These are phyloP conservation scores for Whalleya microplaca DNA, from an alignment of 2,329 filamentous ascomycete genomes.

Conservation along the genomic window DNA sequence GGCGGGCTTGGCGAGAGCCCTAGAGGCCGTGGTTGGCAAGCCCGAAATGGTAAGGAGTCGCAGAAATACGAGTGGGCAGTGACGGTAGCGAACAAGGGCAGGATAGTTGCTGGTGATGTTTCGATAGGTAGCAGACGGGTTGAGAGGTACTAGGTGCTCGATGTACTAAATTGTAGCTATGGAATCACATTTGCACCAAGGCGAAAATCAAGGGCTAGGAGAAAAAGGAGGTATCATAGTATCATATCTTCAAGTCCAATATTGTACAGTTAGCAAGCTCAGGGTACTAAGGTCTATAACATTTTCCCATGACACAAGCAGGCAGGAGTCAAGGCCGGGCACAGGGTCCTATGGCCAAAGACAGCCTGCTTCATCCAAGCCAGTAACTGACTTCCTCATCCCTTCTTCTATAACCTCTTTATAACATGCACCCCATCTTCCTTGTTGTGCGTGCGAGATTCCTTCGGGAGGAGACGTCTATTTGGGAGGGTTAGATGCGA, in stretches of 20 bases:
- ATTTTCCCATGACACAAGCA: slow-evolving; percentile 17
- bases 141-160: neutral
- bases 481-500: slow-evolving; percentile 62
- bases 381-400: slow-evolving; percentile 6
- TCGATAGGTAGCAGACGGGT: too few species aligned
- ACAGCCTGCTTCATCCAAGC: slow-evolving; percentile 22
- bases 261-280: slow-evolving; percentile 32
- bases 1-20: slow-evolving; percentile 71
- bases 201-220: slow-evolving; percentile 5
- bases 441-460: neutral
- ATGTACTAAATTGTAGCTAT: neutral
- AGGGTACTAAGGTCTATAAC: slow-evolving; percentile 15
- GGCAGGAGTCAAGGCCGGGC: slow-evolving; percentile 11
- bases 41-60: slow-evolving; percentile 46
- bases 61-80: slow-evolving; percentile 46
- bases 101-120: neutral
- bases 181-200: neutral
- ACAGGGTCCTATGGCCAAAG: slow-evolving; percentile 19
- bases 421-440: neutral
- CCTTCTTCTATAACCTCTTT: slow-evolving; percentile 9
- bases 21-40: slow-evolving; percentile 76
- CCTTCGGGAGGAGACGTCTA: slow-evolving; percentile 43
- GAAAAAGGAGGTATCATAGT: slow-evolving; percentile 3
- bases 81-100: neutral
- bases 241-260: slow-evolving; percentile 23